Base-by-base conservation (phyloP, 139 green algal genomes). In the Tetraselmis chui region DNA sequence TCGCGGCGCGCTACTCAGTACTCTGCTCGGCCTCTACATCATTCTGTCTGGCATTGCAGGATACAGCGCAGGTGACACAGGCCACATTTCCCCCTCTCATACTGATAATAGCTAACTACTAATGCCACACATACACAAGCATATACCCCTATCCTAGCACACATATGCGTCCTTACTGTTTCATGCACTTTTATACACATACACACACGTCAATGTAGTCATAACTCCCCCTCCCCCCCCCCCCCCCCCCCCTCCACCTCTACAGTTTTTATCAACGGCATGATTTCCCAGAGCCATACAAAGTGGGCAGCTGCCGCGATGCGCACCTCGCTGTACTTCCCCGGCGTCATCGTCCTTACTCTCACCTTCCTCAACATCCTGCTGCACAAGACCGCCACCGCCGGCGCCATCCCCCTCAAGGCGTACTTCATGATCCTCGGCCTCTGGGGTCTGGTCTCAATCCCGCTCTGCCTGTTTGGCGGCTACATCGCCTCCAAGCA, bases 381-480 rank as follows among this genome's bases (percentile, higher is more conserved):
- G 27, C 92, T 98, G 58, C 83, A 86, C 75, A 89, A 91, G 87
- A 97, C 95, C 27, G 92, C 91, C 77, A 88, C 87, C 30, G 89
- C 87, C 30, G 95, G 95, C 22, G 95, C 94, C 30, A 91, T 98
- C 24, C 95, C 96, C 0, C 82, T 97, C 27, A 88, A 83, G 78
- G 94, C 94, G 83, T 98, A 97, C 89, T 96, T 98, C 87, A 89
- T 89, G 28, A 87, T 98, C 78, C 89, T 95, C 26, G 85, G 89
- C 32, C 86, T 98, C 29, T 99, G 96, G 96, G 96, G 97, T 88
- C 80, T 95, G 59, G 89, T 97, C 59, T 93, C 91, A 76, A 93
- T 97, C 80, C 94, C 94, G 0, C 90, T 98, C 75, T 91, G 88
- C 82, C 84, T 91, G 76, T 28, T 89, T 2, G 90, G 89, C 31